Evolutionary conservation across 768 basidiomycete genomes (phyloP), one percentile per base, ranked within the genome.

Genomic region (Lentinula detonsa): DNA sequence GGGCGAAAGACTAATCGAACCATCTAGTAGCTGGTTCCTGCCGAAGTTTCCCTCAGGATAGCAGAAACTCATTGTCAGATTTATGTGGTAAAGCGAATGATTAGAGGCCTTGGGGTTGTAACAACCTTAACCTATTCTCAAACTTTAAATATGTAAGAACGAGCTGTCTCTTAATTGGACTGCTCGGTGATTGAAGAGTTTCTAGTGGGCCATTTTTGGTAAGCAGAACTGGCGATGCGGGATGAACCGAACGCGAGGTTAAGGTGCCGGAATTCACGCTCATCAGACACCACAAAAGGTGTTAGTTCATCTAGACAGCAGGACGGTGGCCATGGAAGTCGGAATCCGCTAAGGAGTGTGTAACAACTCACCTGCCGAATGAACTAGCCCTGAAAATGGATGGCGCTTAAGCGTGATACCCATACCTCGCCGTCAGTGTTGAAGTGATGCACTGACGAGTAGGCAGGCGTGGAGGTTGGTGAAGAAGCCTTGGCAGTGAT

Each of bases 1-100:
- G 89, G 90, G 88, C 85, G 86, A 91, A 91, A 91, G 90, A 91
- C 89, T 88, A 90, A 91, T 91, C 87, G 87, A 90, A 89, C 88
- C 88, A 88, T 90, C 78, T 88, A 89, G 87, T 90, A 88, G 87
- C 88, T 90, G 87, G 87, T 90, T 90, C 87, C 88, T 85, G 84
- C 86, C 86, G 85, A 88, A 90, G 86, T 88, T 89, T 90, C 87
- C 86, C 87, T 78, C 77, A 78, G 77, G 77, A 78, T 78, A 78
- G 76, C 77, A 77, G 78, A 77, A 74, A 76, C 78, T 78, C 77
- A 78, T 65, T 76, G 71, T 77, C 78, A 81, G 78, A 78, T 79
- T 81, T 83, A 82, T 81, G 77, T 79, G 80, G 81, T 85, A 86
- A 86, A 87, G 85, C 86, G 86, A 90, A 90, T 90, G 88, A 89